phyloP scores from a whole-genome alignment of 2,329 filamentous ascomycete species.

The Massarina eburnea region DNA sequence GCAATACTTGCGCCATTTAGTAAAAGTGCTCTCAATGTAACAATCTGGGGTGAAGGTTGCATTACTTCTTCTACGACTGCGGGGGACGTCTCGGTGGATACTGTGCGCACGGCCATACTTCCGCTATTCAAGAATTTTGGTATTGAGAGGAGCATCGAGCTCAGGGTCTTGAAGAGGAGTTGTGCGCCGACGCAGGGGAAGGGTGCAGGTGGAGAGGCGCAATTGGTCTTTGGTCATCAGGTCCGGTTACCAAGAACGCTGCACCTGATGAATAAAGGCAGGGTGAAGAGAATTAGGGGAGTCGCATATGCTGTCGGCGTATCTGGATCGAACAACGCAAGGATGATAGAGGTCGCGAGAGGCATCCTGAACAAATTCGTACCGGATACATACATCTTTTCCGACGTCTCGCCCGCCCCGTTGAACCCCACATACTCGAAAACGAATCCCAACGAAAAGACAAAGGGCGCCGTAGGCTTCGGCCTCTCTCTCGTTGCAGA shows the following conservation, averaged over 20 bases:
- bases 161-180: slow-evolving; percentile 77
- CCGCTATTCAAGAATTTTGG: slow-evolving; percentile 90
- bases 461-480: slow-evolving; percentile 80
- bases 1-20: slow-evolving; percentile 91
- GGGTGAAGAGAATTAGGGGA: slow-evolving; percentile 84
- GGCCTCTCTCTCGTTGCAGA: slow-evolving; percentile 90
- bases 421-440: slow-evolving; percentile 71
- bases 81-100: slow-evolving; percentile 89
- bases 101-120: slow-evolving; percentile 87
- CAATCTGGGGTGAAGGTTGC: slow-evolving; percentile 86
- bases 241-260: slow-evolving; percentile 91
- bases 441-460: slow-evolving; percentile 54
- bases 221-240: slow-evolving; percentile 90
- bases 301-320: slow-evolving; percentile 94
- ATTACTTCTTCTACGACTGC: slow-evolving; percentile 83
- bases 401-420: slow-evolving; percentile 63
- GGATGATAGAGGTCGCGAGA: slow-evolving; percentile 90
- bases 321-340: slow-evolving; percentile 85
- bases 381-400: slow-evolving; percentile 87
- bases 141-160: slow-evolving; percentile 81
- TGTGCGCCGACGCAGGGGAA: slow-evolving; percentile 68
- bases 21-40: slow-evolving; percentile 85
- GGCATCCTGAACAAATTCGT: slow-evolving; percentile 82
- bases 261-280: slow-evolving; percentile 80
- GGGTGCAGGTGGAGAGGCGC: slow-evolving; percentile 89